A percentile compares a stretch with the other conserved stretches of the same genome.
Evolutionary conservation across 805 yeast species (phyloP).

Genomic region (Candida michaelii): DNA sequence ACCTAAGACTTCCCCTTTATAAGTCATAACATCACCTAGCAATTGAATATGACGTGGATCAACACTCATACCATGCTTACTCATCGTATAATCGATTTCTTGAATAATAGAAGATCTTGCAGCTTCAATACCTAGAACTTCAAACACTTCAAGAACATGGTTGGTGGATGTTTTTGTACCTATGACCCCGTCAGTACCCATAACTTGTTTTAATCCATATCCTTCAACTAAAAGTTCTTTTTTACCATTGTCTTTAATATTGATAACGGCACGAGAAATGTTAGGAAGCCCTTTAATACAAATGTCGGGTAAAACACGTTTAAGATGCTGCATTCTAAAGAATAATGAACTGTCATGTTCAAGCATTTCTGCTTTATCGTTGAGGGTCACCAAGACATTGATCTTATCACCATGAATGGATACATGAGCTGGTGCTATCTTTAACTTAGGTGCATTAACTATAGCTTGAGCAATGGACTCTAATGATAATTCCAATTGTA

Average conservation of each 20-base stretch:
- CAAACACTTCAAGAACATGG: constrained; percentile 85
- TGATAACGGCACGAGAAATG: constrained; percentile 94
- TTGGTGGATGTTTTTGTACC: constrained; percentile 87
- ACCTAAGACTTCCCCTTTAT: constrained; percentile 97
- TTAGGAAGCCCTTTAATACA: constrained; percentile 92
- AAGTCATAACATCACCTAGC: constrained; percentile 97
- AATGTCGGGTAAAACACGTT: constrained; percentile 80
- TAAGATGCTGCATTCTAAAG: constrained; percentile 85
- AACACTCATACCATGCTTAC: constrained; percentile 99
- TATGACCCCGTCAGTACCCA: constrained; percentile 96
- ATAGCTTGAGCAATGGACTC: constrained; percentile 87
- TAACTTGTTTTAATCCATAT: constrained; percentile 91
- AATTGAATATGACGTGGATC: constrained; percentile 99
- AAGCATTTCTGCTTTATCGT: constrained; percentile 35
- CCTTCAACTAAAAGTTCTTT: constrained; percentile 96
- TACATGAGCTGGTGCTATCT: constrained; percentile 73
- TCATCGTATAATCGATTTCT: constrained; percentile 97
- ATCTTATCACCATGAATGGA: constrained; percentile 65
- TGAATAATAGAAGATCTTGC: constrained; percentile 90
- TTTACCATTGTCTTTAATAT: constrained; percentile 80
- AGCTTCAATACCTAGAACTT: constrained; percentile 95
- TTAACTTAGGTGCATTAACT: constrained; percentile 81
- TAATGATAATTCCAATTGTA: constrained; percentile 84
- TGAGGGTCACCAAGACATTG: constrained; percentile 56
- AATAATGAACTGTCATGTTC: constrained; percentile 55